phyloP scores from a whole-genome alignment of 768 basidiomycete genomes.

The Boletus subparvulus region DNA sequence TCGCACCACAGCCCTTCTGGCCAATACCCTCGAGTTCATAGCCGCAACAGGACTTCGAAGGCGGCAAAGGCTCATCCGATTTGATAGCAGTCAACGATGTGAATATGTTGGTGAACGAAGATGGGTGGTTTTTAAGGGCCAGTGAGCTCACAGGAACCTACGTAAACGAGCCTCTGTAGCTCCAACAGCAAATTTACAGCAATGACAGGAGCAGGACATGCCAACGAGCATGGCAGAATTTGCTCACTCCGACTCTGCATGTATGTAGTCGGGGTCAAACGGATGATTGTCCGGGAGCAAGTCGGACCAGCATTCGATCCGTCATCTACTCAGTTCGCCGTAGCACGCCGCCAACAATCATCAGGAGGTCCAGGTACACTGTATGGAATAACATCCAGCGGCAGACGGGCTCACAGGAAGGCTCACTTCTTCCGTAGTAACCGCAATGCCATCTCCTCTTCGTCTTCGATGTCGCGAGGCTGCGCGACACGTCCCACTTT shows the following conservation, averaged over 20 bases:
- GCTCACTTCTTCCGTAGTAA: conserved; percentile 44
- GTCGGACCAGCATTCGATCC: not conserved
- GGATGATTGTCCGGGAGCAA: not conserved
- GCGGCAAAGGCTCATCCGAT: conserved; percentile 18
- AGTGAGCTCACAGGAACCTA: conserved; percentile 10
- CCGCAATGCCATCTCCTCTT: conserved; percentile 64
- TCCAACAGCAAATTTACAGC: conserved; percentile 16
- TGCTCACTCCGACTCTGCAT: conserved; percentile 7
- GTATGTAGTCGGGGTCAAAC: conserved; percentile 3
- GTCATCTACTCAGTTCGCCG: too few relatives aligned
- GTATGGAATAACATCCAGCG: conserved; percentile 2
- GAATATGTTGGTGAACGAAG: not conserved
- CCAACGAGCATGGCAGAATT: conserved; percentile 7
- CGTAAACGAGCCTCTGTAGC: not conserved
- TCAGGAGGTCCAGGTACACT: not conserved
- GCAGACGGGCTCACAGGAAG: not conserved
- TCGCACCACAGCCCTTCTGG: conserved; percentile 6
- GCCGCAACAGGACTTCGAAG: conserved; percentile 5
- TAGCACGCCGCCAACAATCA: too few relatives aligned
- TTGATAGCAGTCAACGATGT: not conserved
- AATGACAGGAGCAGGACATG: not conserved
- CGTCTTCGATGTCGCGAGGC: conserved; percentile 45
- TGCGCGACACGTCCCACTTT: conserved; percentile 28
- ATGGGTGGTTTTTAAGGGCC: conserved; percentile 2
- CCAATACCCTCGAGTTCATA: conserved; percentile 2